Percentiles rank a stretch among this genome's conserved stretches.
phyloP scores from a whole-genome alignment of 2,329 filamentous ascomycete genomes.

The Arthrobotrys sinensis region DNA sequence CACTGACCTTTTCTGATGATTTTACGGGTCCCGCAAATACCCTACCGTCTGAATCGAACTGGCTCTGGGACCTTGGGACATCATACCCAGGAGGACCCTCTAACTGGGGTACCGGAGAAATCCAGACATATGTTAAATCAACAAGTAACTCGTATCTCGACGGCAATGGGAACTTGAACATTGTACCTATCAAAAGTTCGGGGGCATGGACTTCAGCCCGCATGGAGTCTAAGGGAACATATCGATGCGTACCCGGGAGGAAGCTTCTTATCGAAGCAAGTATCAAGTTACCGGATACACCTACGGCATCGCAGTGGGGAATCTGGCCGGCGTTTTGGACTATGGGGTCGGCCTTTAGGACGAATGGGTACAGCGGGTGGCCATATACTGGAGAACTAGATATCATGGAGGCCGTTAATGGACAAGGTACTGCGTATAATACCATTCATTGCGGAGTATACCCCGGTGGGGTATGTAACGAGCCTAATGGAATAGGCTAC shows the following conservation, averaged over 20 bases:
- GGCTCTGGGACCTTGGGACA: conserved; percentile 70
- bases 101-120: conserved; percentile 72
- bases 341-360: conserved; percentile 68
- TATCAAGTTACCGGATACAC: conserved; percentile 65
- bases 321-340: conserved; percentile 71
- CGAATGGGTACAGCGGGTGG: conserved; percentile 68
- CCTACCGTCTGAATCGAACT: conserved; percentile 68
- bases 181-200: conserved; percentile 65
- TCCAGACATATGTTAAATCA: conserved; percentile 69
- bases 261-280: conserved; percentile 68
- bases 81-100: conserved; percentile 69
- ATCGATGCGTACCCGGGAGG: conserved; percentile 66
- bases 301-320: conserved; percentile 37
- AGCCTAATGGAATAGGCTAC: conserved; percentile 67
- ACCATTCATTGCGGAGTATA: conserved; percentile 69
- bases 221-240: conserved; percentile 68
- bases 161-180: conserved; percentile 67
- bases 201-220: conserved; percentile 69
- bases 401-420: conserved; percentile 70
- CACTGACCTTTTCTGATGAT: conserved; percentile 65
- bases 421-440: conserved; percentile 66
- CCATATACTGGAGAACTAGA: conserved; percentile 70
- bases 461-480: conserved; percentile 69
- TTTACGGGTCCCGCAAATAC: conserved; percentile 66
- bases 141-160: conserved; percentile 69